These are phyloP conservation scores for Flaveria brownii DNA, from an alignment of 129 eudicot species.

Conservation along the genomic window DNA sequence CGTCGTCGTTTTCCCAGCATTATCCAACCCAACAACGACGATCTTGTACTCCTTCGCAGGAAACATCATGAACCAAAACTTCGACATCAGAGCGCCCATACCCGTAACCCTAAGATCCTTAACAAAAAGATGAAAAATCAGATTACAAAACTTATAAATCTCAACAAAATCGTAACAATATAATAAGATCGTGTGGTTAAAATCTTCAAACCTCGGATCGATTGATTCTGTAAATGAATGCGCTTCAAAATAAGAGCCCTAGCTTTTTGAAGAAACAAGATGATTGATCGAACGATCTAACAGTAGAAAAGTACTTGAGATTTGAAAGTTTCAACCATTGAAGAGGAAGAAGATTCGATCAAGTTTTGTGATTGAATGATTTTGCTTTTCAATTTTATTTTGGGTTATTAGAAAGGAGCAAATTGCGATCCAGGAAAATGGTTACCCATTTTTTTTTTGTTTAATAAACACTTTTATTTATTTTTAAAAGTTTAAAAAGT, in stretches of 20 bases:
- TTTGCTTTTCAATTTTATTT: constrained; percentile 3
- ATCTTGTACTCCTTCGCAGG: constrained; percentile 98
- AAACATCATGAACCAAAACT: constrained; percentile 94
- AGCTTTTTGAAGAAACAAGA: constrained; percentile 13
- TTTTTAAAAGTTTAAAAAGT: too few relatives aligned
- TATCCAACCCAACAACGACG: constrained; percentile 91
- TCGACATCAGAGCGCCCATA: constrained; percentile 90
- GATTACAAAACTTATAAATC: not conserved
- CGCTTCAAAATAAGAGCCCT: constrained; percentile 5
- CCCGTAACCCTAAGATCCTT: constrained; percentile 23
- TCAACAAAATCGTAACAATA: not conserved
- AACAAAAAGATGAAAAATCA: not conserved
- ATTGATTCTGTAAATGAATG: not conserved
- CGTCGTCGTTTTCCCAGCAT: constrained; percentile 96
- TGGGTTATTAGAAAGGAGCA: constrained; percentile 1
- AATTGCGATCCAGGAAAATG: not conserved
- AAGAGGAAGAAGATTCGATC: constrained; percentile 6
- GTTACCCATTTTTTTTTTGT: not conserved
- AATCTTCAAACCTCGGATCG: constrained; percentile 15
- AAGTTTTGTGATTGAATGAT: not conserved
- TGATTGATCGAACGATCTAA: constrained; percentile 13
- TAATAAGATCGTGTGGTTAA: not conserved
- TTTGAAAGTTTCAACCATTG: constrained; percentile 14
- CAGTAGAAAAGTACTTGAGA: not conserved
- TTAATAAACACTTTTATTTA: not conserved